Conservation (phyloP, 495 filamentous ascomycete genomes). For the Echria macrotheca region DNA sequence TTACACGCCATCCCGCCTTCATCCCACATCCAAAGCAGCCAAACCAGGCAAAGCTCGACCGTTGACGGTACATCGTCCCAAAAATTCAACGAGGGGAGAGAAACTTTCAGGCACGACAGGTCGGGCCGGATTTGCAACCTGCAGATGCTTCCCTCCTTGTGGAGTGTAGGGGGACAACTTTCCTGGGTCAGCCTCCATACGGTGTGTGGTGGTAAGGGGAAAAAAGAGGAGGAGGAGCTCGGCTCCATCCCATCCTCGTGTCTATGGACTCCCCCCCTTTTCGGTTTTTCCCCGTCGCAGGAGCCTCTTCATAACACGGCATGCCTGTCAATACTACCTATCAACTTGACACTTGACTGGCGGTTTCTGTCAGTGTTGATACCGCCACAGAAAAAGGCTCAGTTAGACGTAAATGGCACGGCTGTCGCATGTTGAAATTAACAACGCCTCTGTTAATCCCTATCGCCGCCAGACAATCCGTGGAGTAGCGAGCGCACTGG, state of each 20-base stretch:
- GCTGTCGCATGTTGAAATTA: conserved; percentile 2
- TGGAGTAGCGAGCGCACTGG: too few species aligned
- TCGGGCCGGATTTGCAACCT: not conserved
- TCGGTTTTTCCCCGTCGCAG: not conserved
- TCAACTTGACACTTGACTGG: conserved; percentile 4
- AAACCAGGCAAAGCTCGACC: not conserved
- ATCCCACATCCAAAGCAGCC: too few species aligned
- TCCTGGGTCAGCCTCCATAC: conserved; percentile 1
- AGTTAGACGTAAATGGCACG: not conserved
- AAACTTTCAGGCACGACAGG: not conserved
- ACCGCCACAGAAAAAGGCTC: not conserved
- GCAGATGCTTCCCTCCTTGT: not conserved
- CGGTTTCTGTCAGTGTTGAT: not conserved
- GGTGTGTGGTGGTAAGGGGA: not conserved
- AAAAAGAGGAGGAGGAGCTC: conserved; percentile 2
- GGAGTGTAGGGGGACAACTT: not conserved
- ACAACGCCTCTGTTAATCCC: too few species aligned
- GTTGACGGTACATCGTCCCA: too few species aligned
- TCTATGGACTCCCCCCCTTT: not conserved
- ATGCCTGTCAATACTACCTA: conserved; percentile 6
- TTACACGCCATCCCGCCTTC: too few species aligned
- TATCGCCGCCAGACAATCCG: too few species aligned
- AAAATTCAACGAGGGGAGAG: not conserved
- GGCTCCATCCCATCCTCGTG: not conserved
- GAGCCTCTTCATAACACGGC: conserved; percentile 9